Evolutionary conservation across 495 filamentous ascomycete genomes (phyloP), one percentile per base, ranked within the genome.

Genomic region (Aspergillus saccharolyticus): DNA sequence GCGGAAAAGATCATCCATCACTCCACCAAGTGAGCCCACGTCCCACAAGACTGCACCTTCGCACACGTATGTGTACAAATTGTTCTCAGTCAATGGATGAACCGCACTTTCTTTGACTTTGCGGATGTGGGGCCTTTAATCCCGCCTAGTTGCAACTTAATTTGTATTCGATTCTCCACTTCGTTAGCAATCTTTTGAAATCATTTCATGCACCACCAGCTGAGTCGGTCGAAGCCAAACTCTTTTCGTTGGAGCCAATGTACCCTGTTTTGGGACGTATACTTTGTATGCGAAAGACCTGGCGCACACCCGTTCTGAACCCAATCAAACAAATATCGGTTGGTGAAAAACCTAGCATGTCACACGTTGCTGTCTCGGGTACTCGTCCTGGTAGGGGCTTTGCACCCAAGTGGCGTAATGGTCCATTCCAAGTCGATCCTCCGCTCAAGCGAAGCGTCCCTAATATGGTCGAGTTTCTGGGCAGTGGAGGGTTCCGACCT

Each of bases 101-200:
- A 21, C 46, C 46, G 25, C 20, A 49, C 46, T 49, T 21, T 49
- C 18, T 25, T 25, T 25, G 20, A 24, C 22, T 50, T 50, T 28
- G 20, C 17, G 21, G 46, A 22, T 5, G 22, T 39, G 33, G 33
- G 12, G 4, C 33, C 33, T 12, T 28, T 28, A 15, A 14, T 18
- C 15, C 47, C 47, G 21, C 22, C 47, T 50, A 50, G 47, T 50
- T 24, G 47, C 47, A 50, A 50, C 47, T 50, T 50, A 50, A 50
- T 49, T 49, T 49, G 46, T 21, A 50, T 50, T 39, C 47, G 4
- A 18, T 21, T 24, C 12, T 28, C 47, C 47, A 50, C 47, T 50
- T 50, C 1, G 47, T 17, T 15, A 16, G 9, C n/a, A 30, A 30
- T 14, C 33, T 6, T 39, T 49, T 49, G 25, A 49, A n/a, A 49